These are phyloP conservation scores for Saccharomycopsis fermentans DNA, from an alignment of 805 yeast species.

Conservation along the genomic window DNA sequence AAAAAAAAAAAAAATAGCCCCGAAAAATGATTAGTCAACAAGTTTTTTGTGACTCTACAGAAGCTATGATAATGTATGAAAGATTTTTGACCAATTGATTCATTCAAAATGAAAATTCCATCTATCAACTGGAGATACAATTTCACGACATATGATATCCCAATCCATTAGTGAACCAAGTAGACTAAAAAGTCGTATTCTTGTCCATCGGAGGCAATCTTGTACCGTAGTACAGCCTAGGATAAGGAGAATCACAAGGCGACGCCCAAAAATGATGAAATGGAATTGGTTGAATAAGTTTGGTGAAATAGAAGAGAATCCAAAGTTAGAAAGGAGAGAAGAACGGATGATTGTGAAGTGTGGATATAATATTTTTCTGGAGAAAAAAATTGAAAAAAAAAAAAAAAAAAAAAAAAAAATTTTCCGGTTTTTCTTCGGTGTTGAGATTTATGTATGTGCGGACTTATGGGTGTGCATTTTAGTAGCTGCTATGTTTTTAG, in stretches of 20 bases:
- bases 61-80: neutral
- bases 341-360: no score
- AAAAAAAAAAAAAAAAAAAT: no score
- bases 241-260: neutral
- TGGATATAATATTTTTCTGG: no score
- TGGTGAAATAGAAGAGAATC: neutral
- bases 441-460: no score
- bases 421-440: no score
- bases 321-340: neutral
- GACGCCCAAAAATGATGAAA: neutral
- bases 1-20: no score
- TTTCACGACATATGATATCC: conserved; percentile 1
- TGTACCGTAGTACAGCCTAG: neutral
- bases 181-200: neutral
- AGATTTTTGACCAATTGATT: conserved; percentile 6
- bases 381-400: no score
- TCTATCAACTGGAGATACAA: conserved; percentile 7
- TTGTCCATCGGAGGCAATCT: conserved; percentile 1
- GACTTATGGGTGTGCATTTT: no score
- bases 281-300: conserved; percentile 1
- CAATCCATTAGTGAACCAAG: conserved; percentile 1
- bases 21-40: no score
- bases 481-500: no score
- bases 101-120: conserved; percentile 1
- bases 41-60: no score